phyloP scores from a whole-genome alignment of 1,284 basidiomycete species.

The Hymenochaete sp. region DNA sequence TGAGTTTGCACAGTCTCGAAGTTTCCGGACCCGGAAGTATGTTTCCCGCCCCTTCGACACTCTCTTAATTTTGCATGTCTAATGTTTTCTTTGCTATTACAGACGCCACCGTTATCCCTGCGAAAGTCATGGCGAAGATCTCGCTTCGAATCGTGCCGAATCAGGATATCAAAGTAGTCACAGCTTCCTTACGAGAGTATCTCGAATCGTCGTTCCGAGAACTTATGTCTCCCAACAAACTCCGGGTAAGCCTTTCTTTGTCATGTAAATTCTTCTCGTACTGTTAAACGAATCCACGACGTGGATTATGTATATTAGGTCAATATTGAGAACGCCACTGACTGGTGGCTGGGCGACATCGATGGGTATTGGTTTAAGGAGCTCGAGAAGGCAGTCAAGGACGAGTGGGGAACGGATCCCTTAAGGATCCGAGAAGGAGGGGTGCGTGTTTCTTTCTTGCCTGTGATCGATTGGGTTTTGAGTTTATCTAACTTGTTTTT shows the following conservation, averaged over 20 bases:
- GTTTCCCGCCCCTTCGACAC: conserved; percentile 20
- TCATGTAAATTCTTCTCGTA: conserved; percentile 12
- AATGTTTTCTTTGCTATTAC: conserved; percentile 5
- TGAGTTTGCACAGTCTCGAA: conserved; percentile 64
- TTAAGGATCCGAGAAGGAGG: conserved; percentile 92
- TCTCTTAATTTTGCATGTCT: too few relatives aligned
- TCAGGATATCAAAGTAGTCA: conserved; percentile 72
- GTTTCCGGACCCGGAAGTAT: conserved; percentile 69
- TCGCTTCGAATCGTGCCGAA: conserved; percentile 92
- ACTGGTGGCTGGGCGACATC: conserved; percentile 93
- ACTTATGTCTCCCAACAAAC: conserved; percentile 60
- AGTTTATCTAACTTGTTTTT: conserved; percentile 16
- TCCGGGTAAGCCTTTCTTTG: conserved; percentile 46
- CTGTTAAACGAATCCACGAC: background rate
- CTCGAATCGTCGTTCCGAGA: conserved; percentile 52
- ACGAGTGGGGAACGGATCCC: conserved; percentile 82
- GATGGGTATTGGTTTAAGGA: conserved; percentile 78
- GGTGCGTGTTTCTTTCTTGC: conserved; percentile 32
- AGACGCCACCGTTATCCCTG: conserved; percentile 86
- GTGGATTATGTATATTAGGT: conserved; percentile 37
- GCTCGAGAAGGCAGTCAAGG: conserved; percentile 70
- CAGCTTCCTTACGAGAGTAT: conserved; percentile 50
- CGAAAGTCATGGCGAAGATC: conserved; percentile 69
- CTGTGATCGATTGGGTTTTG: conserved; percentile 6
- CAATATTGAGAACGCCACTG: conserved; percentile 74